Conservation (phyloP, 805 yeast species). For the Wickerhamomyces sydowiorum region DNA sequence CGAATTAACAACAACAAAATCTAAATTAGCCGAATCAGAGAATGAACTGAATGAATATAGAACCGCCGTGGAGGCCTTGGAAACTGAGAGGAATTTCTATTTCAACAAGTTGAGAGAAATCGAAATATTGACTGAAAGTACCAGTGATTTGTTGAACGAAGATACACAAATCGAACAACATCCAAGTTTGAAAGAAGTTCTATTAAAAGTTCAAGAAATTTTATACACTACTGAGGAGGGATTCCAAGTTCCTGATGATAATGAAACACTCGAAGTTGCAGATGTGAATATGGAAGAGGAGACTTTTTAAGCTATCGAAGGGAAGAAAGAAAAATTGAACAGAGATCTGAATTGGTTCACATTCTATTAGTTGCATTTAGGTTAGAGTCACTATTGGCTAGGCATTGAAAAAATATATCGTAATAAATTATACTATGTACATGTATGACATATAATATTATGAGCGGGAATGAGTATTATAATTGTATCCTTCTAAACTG, state of each 20-base stretch:
- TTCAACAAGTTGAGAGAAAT: constrained; percentile 85
- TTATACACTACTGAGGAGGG: constrained; percentile 82
- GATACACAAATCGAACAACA: constrained; percentile 22
- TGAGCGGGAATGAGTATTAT: not conserved
- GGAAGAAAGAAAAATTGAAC: too few species aligned
- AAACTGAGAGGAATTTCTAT: constrained; percentile 84
- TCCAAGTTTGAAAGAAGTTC: constrained; percentile 33
- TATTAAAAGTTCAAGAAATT: constrained; percentile 66
- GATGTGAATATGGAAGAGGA: constrained; percentile 29
- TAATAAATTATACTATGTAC: not conserved
- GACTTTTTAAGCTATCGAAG: constrained; percentile 28
- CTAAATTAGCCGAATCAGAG: constrained; percentile 33
- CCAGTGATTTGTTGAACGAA: constrained; percentile 45
- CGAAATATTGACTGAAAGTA: constrained; percentile 70
- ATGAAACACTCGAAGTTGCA: constrained; percentile 17
- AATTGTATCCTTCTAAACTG: not conserved
- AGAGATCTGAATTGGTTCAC: too few species aligned
- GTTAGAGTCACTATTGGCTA: too few species aligned
- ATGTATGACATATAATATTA: not conserved
- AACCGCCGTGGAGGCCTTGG: constrained; percentile 58
- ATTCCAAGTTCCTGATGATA: constrained; percentile 54
- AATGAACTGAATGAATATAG: constrained; percentile 53
- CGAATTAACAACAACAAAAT: constrained; percentile 42
- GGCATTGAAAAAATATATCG: too few species aligned
- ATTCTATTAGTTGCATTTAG: not conserved